phyloP scores from a whole-genome alignment of 2,329 filamentous ascomycete species.

The Cercospora janseana region DNA sequence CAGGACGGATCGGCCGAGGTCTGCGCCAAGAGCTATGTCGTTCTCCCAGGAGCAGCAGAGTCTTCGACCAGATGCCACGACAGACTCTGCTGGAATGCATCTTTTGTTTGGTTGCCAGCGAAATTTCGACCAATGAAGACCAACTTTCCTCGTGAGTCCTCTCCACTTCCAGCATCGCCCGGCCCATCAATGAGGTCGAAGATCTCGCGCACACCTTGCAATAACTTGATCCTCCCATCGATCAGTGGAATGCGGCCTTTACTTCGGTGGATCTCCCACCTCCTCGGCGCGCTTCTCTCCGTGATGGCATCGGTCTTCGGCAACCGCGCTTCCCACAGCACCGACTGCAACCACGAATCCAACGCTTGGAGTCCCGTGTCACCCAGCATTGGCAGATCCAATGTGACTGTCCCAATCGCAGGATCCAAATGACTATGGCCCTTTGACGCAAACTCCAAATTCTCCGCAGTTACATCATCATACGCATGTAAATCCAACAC shows the following conservation, averaged over 20 bases:
- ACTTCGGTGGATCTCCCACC: conserved; percentile 80
- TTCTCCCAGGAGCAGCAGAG: neutral
- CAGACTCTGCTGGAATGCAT: conserved; percentile 34
- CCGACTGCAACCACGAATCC: conserved; percentile 76
- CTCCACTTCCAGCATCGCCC: conserved; percentile 4
- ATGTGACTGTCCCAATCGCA: conserved; percentile 78
- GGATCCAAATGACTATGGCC: conserved; percentile 91
- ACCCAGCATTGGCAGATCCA: conserved; percentile 63
- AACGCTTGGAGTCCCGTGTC: conserved; percentile 60
- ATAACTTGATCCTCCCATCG: conserved; percentile 67
- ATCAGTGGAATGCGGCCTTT: conserved; percentile 73
- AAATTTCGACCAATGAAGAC: conserved; percentile 39
- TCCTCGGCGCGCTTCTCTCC: conserved; percentile 15
- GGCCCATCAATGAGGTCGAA: conserved; percentile 78
- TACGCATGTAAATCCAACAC: conserved; percentile 91
- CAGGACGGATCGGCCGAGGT: too few species aligned
- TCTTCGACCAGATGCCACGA: neutral
- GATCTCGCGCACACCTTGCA: conserved; percentile 89
- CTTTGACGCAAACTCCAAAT: conserved; percentile 67
- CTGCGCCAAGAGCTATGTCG: neutral
- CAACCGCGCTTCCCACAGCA: conserved; percentile 70
- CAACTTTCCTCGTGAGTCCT: conserved; percentile 30
- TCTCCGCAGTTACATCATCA: conserved; percentile 66
- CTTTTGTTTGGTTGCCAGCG: conserved; percentile 18
- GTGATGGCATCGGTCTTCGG: conserved; percentile 15